Percentiles rank a stretch among this genome's conserved stretches.
These are phyloP conservation scores for Penicillium maclennaniae DNA, from an alignment of 495 filamentous ascomycete species.

Conservation along the genomic window DNA sequence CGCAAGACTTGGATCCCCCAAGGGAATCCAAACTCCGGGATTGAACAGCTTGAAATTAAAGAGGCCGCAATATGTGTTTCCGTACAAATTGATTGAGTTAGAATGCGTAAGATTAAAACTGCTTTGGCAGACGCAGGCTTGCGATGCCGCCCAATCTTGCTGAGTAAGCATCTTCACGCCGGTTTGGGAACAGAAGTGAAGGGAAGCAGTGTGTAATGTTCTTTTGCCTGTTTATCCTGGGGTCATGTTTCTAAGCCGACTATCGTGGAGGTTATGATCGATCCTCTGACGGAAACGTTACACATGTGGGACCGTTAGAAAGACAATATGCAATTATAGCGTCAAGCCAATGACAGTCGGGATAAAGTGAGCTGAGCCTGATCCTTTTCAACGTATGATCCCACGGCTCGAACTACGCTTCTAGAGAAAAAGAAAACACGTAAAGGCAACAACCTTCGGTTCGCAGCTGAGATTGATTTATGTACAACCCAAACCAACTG, in stretches of 20 bases:
- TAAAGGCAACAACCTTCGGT: conserved; percentile 26
- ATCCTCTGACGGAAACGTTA: neutral
- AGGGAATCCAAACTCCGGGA: neutral
- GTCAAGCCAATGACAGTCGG: neutral
- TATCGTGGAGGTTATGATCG: no score
- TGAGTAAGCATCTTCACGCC: neutral
- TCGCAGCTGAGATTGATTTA: conserved; percentile 41
- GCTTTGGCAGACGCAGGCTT: neutral
- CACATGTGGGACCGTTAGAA: neutral
- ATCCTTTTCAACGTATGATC: neutral
- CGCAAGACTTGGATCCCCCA: neutral
- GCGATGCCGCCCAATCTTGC: neutral
- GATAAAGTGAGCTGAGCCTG: neutral
- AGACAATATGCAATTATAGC: neutral
- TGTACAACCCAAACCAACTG: conserved; percentile 45
- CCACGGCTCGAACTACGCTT: neutral
- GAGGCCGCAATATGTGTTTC: neutral
- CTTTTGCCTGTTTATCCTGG: no score
- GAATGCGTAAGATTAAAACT: neutral
- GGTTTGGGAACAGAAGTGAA: neutral
- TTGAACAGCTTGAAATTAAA: no score
- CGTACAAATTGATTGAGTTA: neutral
- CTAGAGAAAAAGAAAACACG: neutral
- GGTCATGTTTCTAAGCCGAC: no score
- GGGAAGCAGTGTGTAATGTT: neutral